Evolutionary conservation across 345 rosid genomes (phyloP).

Genomic region (Aquilaria sinensis): DNA sequence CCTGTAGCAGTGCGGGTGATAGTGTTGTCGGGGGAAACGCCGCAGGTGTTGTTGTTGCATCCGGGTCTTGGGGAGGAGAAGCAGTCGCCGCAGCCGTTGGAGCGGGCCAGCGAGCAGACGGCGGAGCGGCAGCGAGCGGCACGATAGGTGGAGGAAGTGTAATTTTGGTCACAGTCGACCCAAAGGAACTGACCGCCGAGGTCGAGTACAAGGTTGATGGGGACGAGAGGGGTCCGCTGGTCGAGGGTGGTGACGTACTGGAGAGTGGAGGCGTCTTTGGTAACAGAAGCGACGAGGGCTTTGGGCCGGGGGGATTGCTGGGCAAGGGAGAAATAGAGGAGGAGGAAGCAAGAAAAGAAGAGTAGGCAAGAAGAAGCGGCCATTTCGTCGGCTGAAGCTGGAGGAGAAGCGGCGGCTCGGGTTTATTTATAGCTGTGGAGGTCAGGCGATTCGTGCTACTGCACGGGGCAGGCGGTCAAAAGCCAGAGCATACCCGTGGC

Average conservation of each 20-base stretch:
- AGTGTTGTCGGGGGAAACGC: constrained; percentile 37
- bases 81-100: constrained; percentile 44
- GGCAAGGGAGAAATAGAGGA: constrained; percentile 20
- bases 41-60: constrained; percentile 66
- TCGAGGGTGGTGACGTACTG: constrained; percentile 48
- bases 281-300: constrained; percentile 52
- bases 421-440: too few relatives aligned
- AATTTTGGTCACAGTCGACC: constrained; percentile 52
- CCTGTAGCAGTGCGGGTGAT: constrained; percentile 30
- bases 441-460: too few relatives aligned
- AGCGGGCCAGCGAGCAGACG: constrained; percentile 42
- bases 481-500: too few relatives aligned
- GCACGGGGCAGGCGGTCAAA: too few relatives aligned
- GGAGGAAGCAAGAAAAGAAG: constrained; percentile 13
- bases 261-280: constrained; percentile 53
- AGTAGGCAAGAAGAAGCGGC: constrained; percentile 8
- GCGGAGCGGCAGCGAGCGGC: constrained; percentile 51
- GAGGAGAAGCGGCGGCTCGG: neutral
- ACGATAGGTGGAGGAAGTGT: constrained; percentile 53
- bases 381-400: constrained; percentile 1
- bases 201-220: constrained; percentile 45
- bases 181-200: constrained; percentile 61
- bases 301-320: constrained; percentile 55
- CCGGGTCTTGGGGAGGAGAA: constrained; percentile 49
- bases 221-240: constrained; percentile 53